Percentiles rank a stretch among this genome's conserved stretches.
Evolutionary conservation across 805 yeast genomes (phyloP).

Genomic region (Dipodascopsis tothii): DNA sequence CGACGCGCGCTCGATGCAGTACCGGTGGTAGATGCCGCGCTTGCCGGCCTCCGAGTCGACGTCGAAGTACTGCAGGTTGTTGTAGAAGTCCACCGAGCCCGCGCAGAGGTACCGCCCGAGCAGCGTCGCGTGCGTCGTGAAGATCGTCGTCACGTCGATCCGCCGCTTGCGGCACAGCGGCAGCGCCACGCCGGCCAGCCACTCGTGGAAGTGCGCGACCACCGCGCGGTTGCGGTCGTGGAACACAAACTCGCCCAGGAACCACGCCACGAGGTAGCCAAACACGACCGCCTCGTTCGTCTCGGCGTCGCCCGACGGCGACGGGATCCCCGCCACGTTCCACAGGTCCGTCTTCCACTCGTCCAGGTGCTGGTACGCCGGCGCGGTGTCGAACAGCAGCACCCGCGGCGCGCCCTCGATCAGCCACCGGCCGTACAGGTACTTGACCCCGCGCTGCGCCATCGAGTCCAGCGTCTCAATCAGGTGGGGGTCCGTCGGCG

Average conservation of each 20-base stretch:
- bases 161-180: constrained; percentile 87
- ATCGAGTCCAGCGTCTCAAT: constrained; percentile 64
- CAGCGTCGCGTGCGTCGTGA: constrained; percentile 95
- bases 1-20: constrained; percentile 93
- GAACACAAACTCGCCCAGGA: constrained; percentile 79
- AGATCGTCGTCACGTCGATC: constrained; percentile 88
- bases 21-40: constrained; percentile 93
- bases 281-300: constrained; percentile 86
- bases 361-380: constrained; percentile 60
- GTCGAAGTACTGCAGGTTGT: constrained; percentile 78
- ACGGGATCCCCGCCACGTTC: constrained; percentile 85
- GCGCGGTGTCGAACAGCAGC: constrained; percentile 72
- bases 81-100: constrained; percentile 91
- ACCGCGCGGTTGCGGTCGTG: constrained; percentile 82
- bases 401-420: constrained; percentile 90
- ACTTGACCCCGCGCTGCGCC: constrained; percentile 72
- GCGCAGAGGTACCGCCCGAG: constrained; percentile 94
- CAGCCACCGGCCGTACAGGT: constrained; percentile 90
- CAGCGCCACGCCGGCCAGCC: constrained; percentile 95
- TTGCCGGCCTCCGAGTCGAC: constrained; percentile 98
- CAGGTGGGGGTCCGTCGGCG: constrained; percentile 41
- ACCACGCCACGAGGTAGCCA: constrained; percentile 95
- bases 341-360: constrained; percentile 95
- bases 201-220: constrained; percentile 91
- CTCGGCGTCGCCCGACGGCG: constrained; percentile 82